Base-by-base conservation (phyloP, 768 basidiomycete genomes). In the Guyanaporus albipodus region DNA sequence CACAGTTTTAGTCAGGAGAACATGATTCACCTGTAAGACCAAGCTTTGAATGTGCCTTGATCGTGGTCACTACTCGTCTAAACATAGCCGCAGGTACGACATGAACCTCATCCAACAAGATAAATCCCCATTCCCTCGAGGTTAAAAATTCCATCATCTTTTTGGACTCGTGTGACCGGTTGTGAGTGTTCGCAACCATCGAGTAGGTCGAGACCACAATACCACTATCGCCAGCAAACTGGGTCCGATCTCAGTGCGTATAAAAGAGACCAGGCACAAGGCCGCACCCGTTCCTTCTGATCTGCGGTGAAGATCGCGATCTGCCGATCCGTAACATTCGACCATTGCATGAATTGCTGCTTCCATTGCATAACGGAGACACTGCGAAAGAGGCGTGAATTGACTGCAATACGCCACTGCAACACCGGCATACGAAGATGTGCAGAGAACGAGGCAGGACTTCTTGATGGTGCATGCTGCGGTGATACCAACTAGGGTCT, bases 141-240 rank as follows among this genome's bases (percentile, higher is more conserved):
- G 91, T 91, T 36, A 99, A 67, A 62, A 98, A 99, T 56, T 99
- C 94, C 96, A 99, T 99, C 91, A 98, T 97, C 74, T 98, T 96
- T 73, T 96, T 93, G 15, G 96, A 90, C 62, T 95, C 93, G 64
- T 98, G 92, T n/a, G 96, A 96, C 55, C 96, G 82, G 65, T 97
- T 96, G 60, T 93, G 90, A 3, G 92, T 96, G 64, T 97, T 97
- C 24, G 96, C 95, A 42, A 99, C 94, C 96, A 99, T 99, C 4
- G 95, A 97, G 66, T 99, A 99, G 10, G 96, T 98, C 26, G 95
- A 98, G 21, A 99, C 87, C 26, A 99, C 94, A 52, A 99, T 97
- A 28, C 96, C 96, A 53, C 95, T 92, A 36, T 95, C 93, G 18
- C 94, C 94, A 8, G 87, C 84, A 70, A 99, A 99, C 92, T 97